These are phyloP conservation scores for Diaporthe longicolla DNA, from an alignment of 2,329 filamentous ascomycete genomes.

Conservation along the genomic window DNA sequence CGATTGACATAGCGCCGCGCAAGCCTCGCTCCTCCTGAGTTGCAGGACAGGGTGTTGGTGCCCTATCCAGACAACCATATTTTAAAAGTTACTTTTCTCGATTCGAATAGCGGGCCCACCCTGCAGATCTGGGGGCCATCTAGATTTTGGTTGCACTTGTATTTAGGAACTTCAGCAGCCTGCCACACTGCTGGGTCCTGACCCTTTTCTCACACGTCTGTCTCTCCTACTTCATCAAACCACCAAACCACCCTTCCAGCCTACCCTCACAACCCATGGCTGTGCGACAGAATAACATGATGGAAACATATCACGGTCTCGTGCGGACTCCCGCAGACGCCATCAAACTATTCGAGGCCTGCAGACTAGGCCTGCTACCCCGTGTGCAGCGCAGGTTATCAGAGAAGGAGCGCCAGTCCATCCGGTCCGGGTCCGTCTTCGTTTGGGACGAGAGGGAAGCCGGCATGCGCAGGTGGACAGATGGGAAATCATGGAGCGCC, in stretches of 20 bases:
- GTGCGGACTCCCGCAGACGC: conserved; percentile 97
- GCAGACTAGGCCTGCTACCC: conserved; percentile 87
- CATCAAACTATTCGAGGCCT: conserved; percentile 98
- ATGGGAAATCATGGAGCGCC: conserved; percentile 99
- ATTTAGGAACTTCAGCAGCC: conserved; percentile 39
- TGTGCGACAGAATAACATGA: conserved; percentile 58
- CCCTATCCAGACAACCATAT: conserved; percentile 44
- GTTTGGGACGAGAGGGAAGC: conserved; percentile 99
- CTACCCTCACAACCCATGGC: conserved; percentile 33
- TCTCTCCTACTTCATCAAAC: conserved; percentile 22
- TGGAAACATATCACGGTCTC: conserved; percentile 97
- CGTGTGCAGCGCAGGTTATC: conserved; percentile 93
- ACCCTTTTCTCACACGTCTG: conserved; percentile 30
- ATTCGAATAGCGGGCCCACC: conserved; percentile 40
- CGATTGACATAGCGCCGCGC: conserved; percentile 44
- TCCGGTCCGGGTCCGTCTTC: conserved; percentile 96
- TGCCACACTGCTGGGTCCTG: conserved; percentile 34
- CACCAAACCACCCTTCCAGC: conserved; percentile 25
- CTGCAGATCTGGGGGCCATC: conserved; percentile 43
- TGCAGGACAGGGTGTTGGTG: conserved; percentile 44
- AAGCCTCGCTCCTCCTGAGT: conserved; percentile 44
- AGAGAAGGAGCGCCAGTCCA: conserved; percentile 96
- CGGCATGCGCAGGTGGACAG: conserved; percentile 98
- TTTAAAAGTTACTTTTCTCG: conserved; percentile 41
- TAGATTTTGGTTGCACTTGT: conserved; percentile 39